Conservation (phyloP, 2,329 filamentous ascomycete species). For the Rhinocladiella mackenziei region DNA sequence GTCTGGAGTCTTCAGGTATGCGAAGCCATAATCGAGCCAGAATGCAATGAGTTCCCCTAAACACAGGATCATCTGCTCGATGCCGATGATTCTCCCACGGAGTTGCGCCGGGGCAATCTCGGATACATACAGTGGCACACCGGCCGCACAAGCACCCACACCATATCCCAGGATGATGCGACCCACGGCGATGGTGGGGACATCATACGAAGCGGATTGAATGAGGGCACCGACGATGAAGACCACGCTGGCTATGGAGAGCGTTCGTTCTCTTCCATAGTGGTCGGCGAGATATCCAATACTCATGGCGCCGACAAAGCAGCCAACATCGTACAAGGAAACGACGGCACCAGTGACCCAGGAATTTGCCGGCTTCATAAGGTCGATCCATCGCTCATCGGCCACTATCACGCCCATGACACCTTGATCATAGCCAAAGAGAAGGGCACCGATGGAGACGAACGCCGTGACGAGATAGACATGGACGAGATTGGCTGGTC, state of each 20-base stretch:
- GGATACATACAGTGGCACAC: constrained; percentile 47
- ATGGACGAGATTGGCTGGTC: constrained; percentile 8
- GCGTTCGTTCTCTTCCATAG: constrained; percentile 6
- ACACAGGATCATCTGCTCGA: constrained; percentile 46
- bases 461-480: constrained; percentile 13
- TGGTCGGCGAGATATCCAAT: constrained; percentile 11
- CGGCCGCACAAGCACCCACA: constrained; percentile 46
- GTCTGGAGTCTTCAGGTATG: constrained; percentile 27
- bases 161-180: constrained; percentile 49
- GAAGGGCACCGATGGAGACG: constrained; percentile 21
- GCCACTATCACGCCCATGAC: constrained; percentile 35
- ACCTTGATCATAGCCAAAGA: constrained; percentile 36
- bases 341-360: constrained; percentile 36
- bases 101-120: constrained; percentile 40
- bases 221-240: constrained; percentile 14
- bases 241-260: constrained; percentile 8
- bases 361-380: constrained; percentile 28
- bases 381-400: constrained; percentile 31
- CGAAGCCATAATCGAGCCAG: constrained; percentile 35
- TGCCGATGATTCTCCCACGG: constrained; percentile 39
- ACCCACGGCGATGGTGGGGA: constrained; percentile 48
- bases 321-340: constrained; percentile 39
- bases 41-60: constrained; percentile 41
- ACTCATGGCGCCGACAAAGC: constrained; percentile 24
- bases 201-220: constrained; percentile 36